These are phyloP conservation scores for Coelastrella sp. DNA, from an alignment of 139 green algal genomes.

Conservation along the genomic window DNA sequence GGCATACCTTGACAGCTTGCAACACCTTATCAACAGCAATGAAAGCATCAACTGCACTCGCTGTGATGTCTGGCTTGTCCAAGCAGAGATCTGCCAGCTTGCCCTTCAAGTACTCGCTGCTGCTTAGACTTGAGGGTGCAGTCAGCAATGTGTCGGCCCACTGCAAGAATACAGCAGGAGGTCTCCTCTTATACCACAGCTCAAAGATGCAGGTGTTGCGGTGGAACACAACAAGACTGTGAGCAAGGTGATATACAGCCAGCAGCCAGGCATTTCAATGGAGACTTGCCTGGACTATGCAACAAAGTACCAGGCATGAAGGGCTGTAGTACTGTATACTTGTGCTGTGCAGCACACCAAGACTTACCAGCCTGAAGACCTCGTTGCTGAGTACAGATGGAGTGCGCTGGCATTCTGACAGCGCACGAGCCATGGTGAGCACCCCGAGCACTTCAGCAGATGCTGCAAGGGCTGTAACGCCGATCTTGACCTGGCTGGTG, in stretches of 20 bases:
- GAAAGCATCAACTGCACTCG: not conserved
- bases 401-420: conserved; percentile 13
- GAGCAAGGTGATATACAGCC: too few relatives aligned
- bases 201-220: too few relatives aligned
- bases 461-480: not conserved
- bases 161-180: too few relatives aligned
- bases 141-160: conserved; percentile 4
- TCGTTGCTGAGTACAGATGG: conserved; percentile 7
- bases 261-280: too few relatives aligned
- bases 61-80: not conserved
- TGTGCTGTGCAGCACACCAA: too few relatives aligned
- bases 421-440: conserved; percentile 5
- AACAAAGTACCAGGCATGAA: too few relatives aligned
- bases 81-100: not conserved
- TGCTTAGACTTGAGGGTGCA: not conserved
- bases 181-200: too few relatives aligned
- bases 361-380: not conserved
- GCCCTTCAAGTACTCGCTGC: not conserved
- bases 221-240: too few relatives aligned
- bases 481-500: not conserved
- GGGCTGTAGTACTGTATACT: too few relatives aligned
- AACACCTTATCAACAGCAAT: not conserved
- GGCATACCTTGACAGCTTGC: not conserved
- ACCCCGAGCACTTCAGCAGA: not conserved
- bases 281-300: too few relatives aligned